Evolutionary conservation across 2,329 filamentous ascomycete genomes (phyloP).

Genomic region (Colletotrichum simmondsii): DNA sequence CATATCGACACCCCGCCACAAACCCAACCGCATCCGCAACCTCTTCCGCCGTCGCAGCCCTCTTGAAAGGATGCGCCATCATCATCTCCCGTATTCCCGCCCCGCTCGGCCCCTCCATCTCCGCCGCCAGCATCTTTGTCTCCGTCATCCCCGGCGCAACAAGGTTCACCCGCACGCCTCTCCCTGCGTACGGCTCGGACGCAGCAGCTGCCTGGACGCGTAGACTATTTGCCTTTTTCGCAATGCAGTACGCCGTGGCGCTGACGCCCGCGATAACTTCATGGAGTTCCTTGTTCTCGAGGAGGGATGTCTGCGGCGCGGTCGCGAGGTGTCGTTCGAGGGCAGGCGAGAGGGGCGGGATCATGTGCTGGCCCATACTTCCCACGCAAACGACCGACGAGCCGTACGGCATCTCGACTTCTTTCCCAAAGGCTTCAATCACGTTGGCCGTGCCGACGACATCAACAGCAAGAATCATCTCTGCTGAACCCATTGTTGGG

Average conservation of each 20-base stretch:
- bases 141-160: constrained; percentile 16
- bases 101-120: background rate
- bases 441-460: constrained; percentile 11
- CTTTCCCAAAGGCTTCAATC: background rate
- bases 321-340: constrained; percentile 10
- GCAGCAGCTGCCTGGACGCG: constrained; percentile 3
- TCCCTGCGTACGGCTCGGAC: background rate
- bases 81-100: background rate
- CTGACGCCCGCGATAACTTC: background rate
- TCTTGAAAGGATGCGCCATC: constrained; percentile 6
- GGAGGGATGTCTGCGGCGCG: background rate
- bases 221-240: constrained; percentile 10
- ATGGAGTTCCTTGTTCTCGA: background rate
- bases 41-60: constrained; percentile 10
- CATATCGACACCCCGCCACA: background rate
- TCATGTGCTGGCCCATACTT: constrained; percentile 3
- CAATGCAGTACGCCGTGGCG: constrained; percentile 1
- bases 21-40: constrained; percentile 20
- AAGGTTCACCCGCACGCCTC: constrained; percentile 2
- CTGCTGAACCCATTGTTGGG: background rate
- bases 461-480: background rate
- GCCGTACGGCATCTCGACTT: background rate
- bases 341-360: background rate
- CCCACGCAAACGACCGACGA: constrained; percentile 6
- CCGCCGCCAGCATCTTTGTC: constrained; percentile 19